These are phyloP conservation scores for Euphorbia schlechtendalii DNA, from an alignment of 441 rosid genomes.

Conservation along the genomic window DNA sequence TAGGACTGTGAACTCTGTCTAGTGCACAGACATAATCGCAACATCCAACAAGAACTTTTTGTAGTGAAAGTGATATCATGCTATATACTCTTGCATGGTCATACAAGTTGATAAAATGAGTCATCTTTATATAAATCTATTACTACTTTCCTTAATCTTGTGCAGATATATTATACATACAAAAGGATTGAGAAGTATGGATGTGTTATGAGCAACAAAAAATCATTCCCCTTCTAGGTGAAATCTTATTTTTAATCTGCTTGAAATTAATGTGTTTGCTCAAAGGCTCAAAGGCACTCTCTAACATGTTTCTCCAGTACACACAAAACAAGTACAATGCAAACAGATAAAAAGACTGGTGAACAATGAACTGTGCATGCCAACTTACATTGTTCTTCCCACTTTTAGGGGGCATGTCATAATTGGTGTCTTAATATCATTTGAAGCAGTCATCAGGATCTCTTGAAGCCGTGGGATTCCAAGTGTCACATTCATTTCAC, in stretches of 20 bases:
- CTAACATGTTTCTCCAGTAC: neutral
- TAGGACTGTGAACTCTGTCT: neutral
- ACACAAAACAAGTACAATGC: neutral
- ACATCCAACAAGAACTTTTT: neutral
- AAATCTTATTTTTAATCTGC: neutral
- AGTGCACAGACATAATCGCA: neutral
- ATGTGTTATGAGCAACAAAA: neutral
- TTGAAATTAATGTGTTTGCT: no score
- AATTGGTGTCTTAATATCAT: constrained; percentile 76
- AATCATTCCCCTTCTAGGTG: neutral
- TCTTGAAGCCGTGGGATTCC: constrained; percentile 98
- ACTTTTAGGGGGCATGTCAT: constrained; percentile 83
- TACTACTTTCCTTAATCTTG: neutral
- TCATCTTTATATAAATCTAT: neutral
- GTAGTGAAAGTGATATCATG: neutral
- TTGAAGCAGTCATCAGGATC: constrained; percentile 89
- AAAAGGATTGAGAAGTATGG: neutral
- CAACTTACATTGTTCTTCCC: constrained; percentile 63
- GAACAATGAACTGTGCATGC: constrained; percentile 14
- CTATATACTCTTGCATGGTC: neutral
- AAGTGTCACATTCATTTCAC: constrained; percentile 98
- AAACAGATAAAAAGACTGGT: neutral
- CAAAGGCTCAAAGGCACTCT: no score
- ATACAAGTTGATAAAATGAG: neutral
- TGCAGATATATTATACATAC: neutral